phyloP scores from a whole-genome alignment of 2,329 filamentous ascomycete species.

The Cytospora paraplurivora region DNA sequence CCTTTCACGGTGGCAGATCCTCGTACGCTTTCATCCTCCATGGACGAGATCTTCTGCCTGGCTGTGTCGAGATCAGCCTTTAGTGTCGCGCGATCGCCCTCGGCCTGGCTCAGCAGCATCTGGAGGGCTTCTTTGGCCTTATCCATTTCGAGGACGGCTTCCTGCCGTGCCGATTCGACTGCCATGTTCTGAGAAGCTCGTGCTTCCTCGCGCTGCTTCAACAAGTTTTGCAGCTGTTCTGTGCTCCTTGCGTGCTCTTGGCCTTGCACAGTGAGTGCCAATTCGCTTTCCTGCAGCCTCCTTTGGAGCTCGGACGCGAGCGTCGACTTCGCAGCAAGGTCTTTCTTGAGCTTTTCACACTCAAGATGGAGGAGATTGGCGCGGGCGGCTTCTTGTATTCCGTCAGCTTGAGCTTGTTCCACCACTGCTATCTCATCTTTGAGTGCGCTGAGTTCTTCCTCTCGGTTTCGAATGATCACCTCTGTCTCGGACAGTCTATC shows the following conservation, averaged over 20 bases:
- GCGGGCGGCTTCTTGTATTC: conserved; percentile 23
- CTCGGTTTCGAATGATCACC: background rate
- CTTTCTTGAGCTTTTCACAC: conserved; percentile 26
- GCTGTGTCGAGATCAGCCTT: conserved; percentile 36
- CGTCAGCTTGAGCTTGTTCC: conserved; percentile 22
- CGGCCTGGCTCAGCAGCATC: conserved; percentile 32
- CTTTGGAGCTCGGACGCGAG: conserved; percentile 30
- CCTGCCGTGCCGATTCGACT: conserved; percentile 35
- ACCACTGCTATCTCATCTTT: conserved; percentile 30
- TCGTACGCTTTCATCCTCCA: conserved; percentile 19
- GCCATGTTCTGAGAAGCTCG: conserved; percentile 31
- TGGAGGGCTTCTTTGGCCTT: conserved; percentile 34
- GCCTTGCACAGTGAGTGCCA: conserved; percentile 26
- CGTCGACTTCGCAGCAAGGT: conserved; percentile 28
- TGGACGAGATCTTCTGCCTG: conserved; percentile 31
- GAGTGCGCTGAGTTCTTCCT: conserved; percentile 18
- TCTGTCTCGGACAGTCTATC: background rate
- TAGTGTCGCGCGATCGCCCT: conserved; percentile 31
- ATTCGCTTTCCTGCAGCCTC: conserved; percentile 29
- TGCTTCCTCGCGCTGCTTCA: conserved; percentile 31
- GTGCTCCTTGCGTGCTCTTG: conserved; percentile 28
- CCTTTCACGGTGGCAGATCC: conserved; percentile 17
- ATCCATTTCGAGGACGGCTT: conserved; percentile 38
- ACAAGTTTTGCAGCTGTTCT: conserved; percentile 28
- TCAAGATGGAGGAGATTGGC: conserved; percentile 20